Evolutionary conservation across 2,329 filamentous ascomycete genomes (phyloP), one percentile per base, ranked within the genome.

Genomic region (Colletotrichum filicis): DNA sequence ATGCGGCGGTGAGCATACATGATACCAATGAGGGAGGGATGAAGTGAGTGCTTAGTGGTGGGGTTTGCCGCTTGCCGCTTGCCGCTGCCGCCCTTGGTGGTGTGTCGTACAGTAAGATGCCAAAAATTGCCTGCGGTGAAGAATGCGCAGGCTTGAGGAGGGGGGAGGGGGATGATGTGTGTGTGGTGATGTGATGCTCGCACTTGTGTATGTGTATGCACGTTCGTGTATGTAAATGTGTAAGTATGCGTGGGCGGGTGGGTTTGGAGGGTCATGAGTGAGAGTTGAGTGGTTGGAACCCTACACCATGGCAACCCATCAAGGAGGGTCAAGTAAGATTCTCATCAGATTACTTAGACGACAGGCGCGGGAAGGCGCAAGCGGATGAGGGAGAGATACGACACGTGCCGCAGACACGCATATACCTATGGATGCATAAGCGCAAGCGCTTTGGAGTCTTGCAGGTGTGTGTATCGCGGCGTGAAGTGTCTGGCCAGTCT

Each of bases 291-390:
- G 35, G 35, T 16, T 19, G 55, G 26, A 46, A 46, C 42, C 42
- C 7, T 6, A n/a, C 16, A n/a, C 35, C 35, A 5, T 14, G 35
- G 12, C 14, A 37, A 16, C 16, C 42, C 42, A n/a, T 46, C 14
- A 3, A 58, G 28, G 58, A 62, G 53, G 60, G 57, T 62, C 58
- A 56, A 56, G 55, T 60, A 63, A 68, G 58, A 61, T 37, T n/a
- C 52, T 22, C 66, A 30, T 14, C 16, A 60, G 9, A 24, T 19
- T 69, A 16, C 62, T 8, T 56, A 55, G 52, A 26, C 69, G 58
- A 71, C 65, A 68, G 65, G 37, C 69, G 69, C 69, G 69, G 30
- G 58, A 28, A 53, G 64, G 58, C 64, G 69, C 63, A 68, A 49
- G 68, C 42, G 16, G 42, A 46, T 1, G 42, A 5, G 42, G 8